Evolutionary conservation across 768 basidiomycete species (phyloP), one percentile per base, ranked within the genome.

Genomic region (Lactarius akahatsu): DNA sequence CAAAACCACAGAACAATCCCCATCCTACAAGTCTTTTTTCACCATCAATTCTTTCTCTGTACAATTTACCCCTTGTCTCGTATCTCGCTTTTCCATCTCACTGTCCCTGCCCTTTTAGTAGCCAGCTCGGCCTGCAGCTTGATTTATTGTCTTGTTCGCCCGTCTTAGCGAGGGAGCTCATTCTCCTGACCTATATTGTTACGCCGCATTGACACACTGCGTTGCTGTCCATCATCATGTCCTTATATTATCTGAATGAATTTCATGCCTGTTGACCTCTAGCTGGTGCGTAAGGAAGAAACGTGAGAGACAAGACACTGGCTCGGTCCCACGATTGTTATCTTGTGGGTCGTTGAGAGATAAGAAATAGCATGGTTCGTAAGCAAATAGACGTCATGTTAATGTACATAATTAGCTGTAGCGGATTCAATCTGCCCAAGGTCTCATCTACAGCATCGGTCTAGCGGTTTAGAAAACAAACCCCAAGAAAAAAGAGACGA

Each of bases 91-190:
- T 66, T 64, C 69, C 69, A 67, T 69, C 70, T 67, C 72, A 72
- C 72, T 63, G 66, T 43, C 55, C 66, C 40, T 23, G 62, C 68
- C 70, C 73, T 69, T 75, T 70, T 74, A 73, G 73, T 74, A 70
- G 66, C 70, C 73, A 76, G 62, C 52, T 28, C 62, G 70, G 70
- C 69, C 70, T 74, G 67, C 66, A 69, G 73, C 71, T 75, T 77
- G 77, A 77, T 73, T 75, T 77, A 74, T 75, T 77, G 69, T 75
- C 73, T 74, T 74, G 74, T 69, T 62, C 67, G 61, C 60, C 61
- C 38, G 55, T 63, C 58, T 62, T 36, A 41, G 50, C 45, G 56
- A 55, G 58, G 70, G 73, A 71, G 70, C 74, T 71, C 72, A 69
- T 71, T 71, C 63, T 64, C 70, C 71, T 67, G 63, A 61, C 38